These are phyloP conservation scores for Fusarium penzigii DNA, from an alignment of 2,329 filamentous ascomycete species.

Conservation along the genomic window DNA sequence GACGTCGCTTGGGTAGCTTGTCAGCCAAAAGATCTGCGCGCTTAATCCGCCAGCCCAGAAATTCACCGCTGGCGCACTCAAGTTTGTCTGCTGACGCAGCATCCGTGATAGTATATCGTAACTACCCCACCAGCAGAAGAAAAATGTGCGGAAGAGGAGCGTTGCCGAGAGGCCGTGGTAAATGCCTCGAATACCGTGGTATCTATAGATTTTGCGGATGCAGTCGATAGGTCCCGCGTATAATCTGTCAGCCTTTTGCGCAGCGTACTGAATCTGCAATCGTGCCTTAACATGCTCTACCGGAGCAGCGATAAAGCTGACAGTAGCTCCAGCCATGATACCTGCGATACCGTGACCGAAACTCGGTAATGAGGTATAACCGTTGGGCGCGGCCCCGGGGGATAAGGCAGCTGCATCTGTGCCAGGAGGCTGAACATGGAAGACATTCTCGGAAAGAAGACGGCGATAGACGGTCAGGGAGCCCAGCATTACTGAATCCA, in stretches of 20 bases:
- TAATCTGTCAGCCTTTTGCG: constrained; percentile 71
- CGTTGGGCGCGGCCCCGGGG: constrained; percentile 8
- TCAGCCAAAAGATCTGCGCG: constrained; percentile 93
- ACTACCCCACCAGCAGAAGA: constrained; percentile 98
- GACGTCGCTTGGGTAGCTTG: constrained; percentile 87
- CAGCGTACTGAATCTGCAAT: constrained; percentile 90
- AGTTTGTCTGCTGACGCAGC: constrained; percentile 64
- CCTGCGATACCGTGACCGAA: constrained; percentile 87
- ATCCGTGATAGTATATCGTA: constrained; percentile 81
- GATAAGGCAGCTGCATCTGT: constrained; percentile 14
- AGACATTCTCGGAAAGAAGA: constrained; percentile 78
- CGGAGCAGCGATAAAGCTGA: constrained; percentile 89
- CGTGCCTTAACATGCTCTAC: constrained; percentile 95
- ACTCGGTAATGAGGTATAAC: constrained; percentile 59
- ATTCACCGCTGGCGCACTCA: constrained; percentile 81
- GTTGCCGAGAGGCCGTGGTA: constrained; percentile 87
- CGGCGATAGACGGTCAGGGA: constrained; percentile 88
- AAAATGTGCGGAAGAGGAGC: constrained; percentile 85
- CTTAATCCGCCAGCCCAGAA: constrained; percentile 96
- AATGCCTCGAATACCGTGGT: constrained; percentile 76
- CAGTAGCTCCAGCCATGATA: constrained; percentile 82
- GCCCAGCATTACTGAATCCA: constrained; percentile 90
- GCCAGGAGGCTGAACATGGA: constrained; percentile 48
- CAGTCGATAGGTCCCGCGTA: constrained; percentile 91
- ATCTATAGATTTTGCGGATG: constrained; percentile 64